Conservation (phyloP, 2,329 filamentous ascomycete species). For the Ophiobolus disseminans region DNA sequence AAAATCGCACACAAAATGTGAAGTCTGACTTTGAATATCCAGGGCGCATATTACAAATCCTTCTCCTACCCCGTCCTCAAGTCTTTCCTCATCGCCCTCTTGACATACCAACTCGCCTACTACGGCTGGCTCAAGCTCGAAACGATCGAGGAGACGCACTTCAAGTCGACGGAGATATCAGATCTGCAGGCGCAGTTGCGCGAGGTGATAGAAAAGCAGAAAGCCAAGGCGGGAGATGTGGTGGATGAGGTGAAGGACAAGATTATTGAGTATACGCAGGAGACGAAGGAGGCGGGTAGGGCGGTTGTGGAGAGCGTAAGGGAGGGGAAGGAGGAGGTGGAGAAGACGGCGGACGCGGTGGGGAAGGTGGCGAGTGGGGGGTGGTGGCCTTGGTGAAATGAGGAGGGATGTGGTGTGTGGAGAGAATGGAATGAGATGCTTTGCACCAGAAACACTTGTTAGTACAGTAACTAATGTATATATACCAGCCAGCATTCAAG, state of each 20-base stretch:
- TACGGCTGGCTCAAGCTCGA: constrained; percentile 78
- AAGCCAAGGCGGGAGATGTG: constrained; percentile 12
- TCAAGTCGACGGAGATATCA: constrained; percentile 50
- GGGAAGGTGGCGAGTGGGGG: constrained; percentile 24
- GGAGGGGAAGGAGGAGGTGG: constrained; percentile 22
- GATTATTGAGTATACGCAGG: constrained; percentile 14
- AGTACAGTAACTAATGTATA: neutral
- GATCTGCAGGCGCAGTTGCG: constrained; percentile 32
- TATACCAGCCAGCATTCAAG: constrained; percentile 2
- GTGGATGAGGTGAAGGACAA: constrained; percentile 15
- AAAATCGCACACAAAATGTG: neutral
- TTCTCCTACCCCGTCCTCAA: constrained; percentile 78
- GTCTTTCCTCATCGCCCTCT: constrained; percentile 74
- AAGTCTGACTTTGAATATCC: neutral
- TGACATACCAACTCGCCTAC: constrained; percentile 80
- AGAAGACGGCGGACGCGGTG: constrained; percentile 18
- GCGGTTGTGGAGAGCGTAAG: constrained; percentile 19
- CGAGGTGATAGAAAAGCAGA: constrained; percentile 27
- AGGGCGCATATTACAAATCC: constrained; percentile 72
- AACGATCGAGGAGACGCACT: constrained; percentile 69
- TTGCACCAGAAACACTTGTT: neutral
- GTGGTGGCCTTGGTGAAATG: constrained; percentile 35
- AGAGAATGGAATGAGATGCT: neutral
- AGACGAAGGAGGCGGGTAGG: constrained; percentile 3
- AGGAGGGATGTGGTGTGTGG: neutral